phyloP scores from a whole-genome alignment of 1,284 basidiomycete genomes.

The Violaceomyces palustris region DNA sequence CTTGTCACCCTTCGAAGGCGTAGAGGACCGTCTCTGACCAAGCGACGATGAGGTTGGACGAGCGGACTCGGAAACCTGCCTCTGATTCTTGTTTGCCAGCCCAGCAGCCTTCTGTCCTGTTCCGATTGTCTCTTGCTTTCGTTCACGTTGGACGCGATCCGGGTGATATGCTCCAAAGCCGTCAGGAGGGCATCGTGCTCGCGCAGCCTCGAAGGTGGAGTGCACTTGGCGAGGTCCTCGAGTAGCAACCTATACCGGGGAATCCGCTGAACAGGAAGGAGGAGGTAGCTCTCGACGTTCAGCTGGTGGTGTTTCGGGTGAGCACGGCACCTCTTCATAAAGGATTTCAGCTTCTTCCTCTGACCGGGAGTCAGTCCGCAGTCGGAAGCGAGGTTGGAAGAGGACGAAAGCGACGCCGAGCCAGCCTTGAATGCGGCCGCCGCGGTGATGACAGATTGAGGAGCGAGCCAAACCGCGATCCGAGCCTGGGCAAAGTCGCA shows the following conservation, averaged over 20 bases:
- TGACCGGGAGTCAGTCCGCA: constrained; percentile 18
- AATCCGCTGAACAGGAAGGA: constrained; percentile 91
- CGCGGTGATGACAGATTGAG: constrained; percentile 7
- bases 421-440: constrained; percentile 23
- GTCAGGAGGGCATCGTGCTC: constrained; percentile 18
- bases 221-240: constrained; percentile 46
- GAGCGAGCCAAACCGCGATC: constrained; percentile 22
- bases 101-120: constrained; percentile 35
- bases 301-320: constrained; percentile 86
- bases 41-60: constrained; percentile 90
- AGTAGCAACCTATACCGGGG: constrained; percentile 83
- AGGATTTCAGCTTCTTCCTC: constrained; percentile 37
- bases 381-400: too few relatives aligned
- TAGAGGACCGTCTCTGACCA: constrained; percentile 61
- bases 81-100: constrained; percentile 80
- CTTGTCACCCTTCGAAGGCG: constrained; percentile 81
- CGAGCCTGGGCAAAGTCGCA: constrained; percentile 39
- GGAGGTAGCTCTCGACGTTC: constrained; percentile 86
- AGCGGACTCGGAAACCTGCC: constrained; percentile 89
- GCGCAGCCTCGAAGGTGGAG: constrained; percentile 20
- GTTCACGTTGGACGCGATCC: constrained; percentile 48
- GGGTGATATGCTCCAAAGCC: constrained; percentile 42
- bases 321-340: constrained; percentile 49
- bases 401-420: constrained; percentile 2
- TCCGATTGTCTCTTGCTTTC: constrained; percentile 54